A percentile compares a stretch with the other conserved stretches of the same genome.
phyloP scores from a whole-genome alignment of 805 yeast species.

The Ogataea siamensis region DNA sequence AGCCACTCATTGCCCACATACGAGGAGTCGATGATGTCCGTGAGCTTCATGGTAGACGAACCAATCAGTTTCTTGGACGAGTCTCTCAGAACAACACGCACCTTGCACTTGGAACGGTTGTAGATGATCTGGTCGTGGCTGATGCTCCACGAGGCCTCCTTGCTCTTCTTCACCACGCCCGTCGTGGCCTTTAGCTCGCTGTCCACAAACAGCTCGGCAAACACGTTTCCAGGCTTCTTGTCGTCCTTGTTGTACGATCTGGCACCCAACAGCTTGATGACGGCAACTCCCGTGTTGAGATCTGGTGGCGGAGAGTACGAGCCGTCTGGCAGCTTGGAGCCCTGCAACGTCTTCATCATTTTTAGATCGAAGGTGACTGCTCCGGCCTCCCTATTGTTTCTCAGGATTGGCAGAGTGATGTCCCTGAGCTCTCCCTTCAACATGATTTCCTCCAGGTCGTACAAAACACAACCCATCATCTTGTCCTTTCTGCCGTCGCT shows the following conservation, averaged over 20 bases:
- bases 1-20: conserved; percentile 80
- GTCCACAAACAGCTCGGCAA: conserved; percentile 68
- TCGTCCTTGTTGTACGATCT: conserved; percentile 47
- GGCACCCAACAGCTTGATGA: conserved; percentile 63
- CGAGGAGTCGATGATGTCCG: conserved; percentile 71
- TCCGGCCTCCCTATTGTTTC: conserved; percentile 86
- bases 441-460: conserved; percentile 66
- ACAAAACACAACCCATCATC: conserved; percentile 70
- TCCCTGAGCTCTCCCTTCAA: conserved; percentile 49
- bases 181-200: conserved; percentile 61
- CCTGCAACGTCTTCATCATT: conserved; percentile 72
- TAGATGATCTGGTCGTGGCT: conserved; percentile 63
- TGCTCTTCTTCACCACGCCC: conserved; percentile 54
- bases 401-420: conserved; percentile 55
- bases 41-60: conserved; percentile 54
- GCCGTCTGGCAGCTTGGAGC: conserved; percentile 70
- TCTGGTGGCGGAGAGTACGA: conserved; percentile 85
- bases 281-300: conserved; percentile 87
- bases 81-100: conserved; percentile 65
- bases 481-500: conserved; percentile 69
- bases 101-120: conserved; percentile 64
- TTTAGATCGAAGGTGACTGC: conserved; percentile 64
- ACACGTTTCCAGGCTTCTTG: conserved; percentile 53
- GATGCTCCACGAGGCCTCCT: conserved; percentile 65
- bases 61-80: conserved; percentile 57